Conservation (phyloP, 768 basidiomycete species). For the Agrocybe chaxingu region DNA sequence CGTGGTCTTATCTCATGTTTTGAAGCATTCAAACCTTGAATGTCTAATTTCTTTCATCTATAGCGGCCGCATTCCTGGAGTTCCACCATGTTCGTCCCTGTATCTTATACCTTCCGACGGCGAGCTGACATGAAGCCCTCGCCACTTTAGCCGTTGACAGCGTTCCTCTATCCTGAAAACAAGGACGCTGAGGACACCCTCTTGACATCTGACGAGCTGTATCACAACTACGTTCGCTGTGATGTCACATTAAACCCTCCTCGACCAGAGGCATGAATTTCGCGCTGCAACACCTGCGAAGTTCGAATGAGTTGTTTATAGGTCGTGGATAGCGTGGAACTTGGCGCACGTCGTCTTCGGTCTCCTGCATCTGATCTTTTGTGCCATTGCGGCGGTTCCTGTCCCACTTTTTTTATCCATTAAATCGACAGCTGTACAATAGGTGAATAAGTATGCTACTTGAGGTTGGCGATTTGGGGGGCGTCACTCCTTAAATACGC, state of each 20-base stretch:
- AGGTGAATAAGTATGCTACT: no score
- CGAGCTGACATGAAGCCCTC: not conserved
- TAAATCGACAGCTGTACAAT: no score
- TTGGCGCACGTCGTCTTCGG: not conserved
- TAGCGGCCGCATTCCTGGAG: constrained; percentile 65
- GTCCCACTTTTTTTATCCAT: no score
- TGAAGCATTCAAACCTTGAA: not conserved
- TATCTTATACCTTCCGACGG: not conserved
- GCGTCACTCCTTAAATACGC: no score
- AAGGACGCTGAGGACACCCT: constrained; percentile 62
- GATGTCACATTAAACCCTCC: constrained; percentile 34
- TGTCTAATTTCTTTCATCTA: constrained; percentile 6
- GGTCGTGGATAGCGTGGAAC: not conserved
- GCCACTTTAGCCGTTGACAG: constrained; percentile 48
- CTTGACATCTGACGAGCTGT: constrained; percentile 66
- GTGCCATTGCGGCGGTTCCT: not conserved
- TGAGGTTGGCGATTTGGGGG: no score
- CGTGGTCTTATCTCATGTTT: constrained; percentile 17
- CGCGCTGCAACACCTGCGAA: not conserved
- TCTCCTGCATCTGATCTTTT: not conserved
- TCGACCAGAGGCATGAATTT: not conserved
- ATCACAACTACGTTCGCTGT: constrained; percentile 66
- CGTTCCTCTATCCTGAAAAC: constrained; percentile 58
- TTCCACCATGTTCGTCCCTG: constrained; percentile 53
- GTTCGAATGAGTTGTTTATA: not conserved